Evolutionary conservation across 2,329 filamentous ascomycete genomes (phyloP).

Genomic region (Microcera coccophila): DNA sequence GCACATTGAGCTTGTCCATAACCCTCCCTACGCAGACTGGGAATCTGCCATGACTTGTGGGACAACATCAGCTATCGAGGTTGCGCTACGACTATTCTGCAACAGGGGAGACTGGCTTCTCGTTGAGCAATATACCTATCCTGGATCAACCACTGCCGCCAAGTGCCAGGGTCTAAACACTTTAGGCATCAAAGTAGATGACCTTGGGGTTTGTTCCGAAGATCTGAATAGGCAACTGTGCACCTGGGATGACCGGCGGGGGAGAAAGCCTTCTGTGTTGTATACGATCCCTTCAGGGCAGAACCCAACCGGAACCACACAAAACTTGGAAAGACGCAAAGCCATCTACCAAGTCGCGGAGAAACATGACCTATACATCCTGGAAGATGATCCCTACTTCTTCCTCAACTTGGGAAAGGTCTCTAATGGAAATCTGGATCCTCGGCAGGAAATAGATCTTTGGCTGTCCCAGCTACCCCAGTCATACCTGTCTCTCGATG

Average conservation of each 20-base stretch:
- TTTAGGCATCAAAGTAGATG: slow-evolving; percentile 62
- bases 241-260: slow-evolving; percentile 59
- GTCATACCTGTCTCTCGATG: slow-evolving; percentile 68
- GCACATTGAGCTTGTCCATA: slow-evolving; percentile 70
- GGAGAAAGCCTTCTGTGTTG: slow-evolving; percentile 60
- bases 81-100: slow-evolving; percentile 61
- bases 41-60: slow-evolving; percentile 63
- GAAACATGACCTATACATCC: slow-evolving; percentile 73
- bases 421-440: not conserved
- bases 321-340: slow-evolving; percentile 52
- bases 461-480: slow-evolving; percentile 52
- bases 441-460: slow-evolving; percentile 56
- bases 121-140: slow-evolving; percentile 55
- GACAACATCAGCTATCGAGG: slow-evolving; percentile 64
- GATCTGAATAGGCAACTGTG: slow-evolving; percentile 58
- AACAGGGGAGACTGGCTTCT: slow-evolving; percentile 60
- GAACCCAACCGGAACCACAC: slow-evolving; percentile 72
- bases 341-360: slow-evolving; percentile 69
- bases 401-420: slow-evolving; percentile 66
- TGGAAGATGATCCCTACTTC: slow-evolving; percentile 88
- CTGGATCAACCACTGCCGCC: slow-evolving; percentile 58
- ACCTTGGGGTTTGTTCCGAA: slow-evolving; percentile 43
- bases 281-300: slow-evolving; percentile 72
- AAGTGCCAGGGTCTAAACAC: slow-evolving; percentile 59
- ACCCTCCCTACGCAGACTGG: slow-evolving; percentile 70